Evolutionary conservation across 2,329 filamentous ascomycete genomes (phyloP).

Genomic region (Cytospora piceae): DNA sequence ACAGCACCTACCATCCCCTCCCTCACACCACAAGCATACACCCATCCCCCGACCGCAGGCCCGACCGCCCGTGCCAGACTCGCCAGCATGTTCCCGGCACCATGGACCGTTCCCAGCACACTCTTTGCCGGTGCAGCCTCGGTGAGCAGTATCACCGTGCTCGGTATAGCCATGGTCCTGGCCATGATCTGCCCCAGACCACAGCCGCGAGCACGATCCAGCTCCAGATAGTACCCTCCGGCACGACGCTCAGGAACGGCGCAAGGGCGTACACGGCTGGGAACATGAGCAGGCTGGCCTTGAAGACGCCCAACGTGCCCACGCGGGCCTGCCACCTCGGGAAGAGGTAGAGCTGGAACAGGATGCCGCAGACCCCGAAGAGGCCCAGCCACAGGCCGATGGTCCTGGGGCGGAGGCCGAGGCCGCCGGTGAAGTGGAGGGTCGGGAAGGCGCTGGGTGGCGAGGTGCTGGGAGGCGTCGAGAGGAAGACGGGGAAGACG

Average conservation of each 20-base stretch:
- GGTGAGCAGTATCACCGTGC: constrained; percentile 45
- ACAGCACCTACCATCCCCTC: constrained; percentile 37
- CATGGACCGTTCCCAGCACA: constrained; percentile 45
- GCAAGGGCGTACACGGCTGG: constrained; percentile 61
- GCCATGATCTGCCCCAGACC: constrained; percentile 64
- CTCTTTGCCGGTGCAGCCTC: constrained; percentile 42
- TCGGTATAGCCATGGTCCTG: constrained; percentile 57
- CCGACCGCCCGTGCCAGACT: constrained; percentile 38
- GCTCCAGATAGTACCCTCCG: constrained; percentile 56
- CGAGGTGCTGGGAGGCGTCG: constrained; percentile 49
- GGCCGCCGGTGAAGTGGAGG: constrained; percentile 60
- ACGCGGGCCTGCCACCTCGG: constrained; percentile 59
- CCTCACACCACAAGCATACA: constrained; percentile 37
- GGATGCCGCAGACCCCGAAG: constrained; percentile 63
- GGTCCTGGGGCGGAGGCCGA: constrained; percentile 45
- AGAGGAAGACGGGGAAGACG: constrained; percentile 66
- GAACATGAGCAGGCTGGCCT: constrained; percentile 60
- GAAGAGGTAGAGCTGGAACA: constrained; percentile 65
- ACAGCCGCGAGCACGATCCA: constrained; percentile 43
- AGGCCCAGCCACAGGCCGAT: constrained; percentile 54
- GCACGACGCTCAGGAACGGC: constrained; percentile 61
- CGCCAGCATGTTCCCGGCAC: constrained; percentile 37
- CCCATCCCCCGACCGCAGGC: constrained; percentile 36
- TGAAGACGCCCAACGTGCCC: constrained; percentile 63
- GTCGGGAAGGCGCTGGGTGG: neutral